Evolutionary conservation across 208 protist species (phyloP).

Genomic region (Trypanosoma caninum): DNA sequence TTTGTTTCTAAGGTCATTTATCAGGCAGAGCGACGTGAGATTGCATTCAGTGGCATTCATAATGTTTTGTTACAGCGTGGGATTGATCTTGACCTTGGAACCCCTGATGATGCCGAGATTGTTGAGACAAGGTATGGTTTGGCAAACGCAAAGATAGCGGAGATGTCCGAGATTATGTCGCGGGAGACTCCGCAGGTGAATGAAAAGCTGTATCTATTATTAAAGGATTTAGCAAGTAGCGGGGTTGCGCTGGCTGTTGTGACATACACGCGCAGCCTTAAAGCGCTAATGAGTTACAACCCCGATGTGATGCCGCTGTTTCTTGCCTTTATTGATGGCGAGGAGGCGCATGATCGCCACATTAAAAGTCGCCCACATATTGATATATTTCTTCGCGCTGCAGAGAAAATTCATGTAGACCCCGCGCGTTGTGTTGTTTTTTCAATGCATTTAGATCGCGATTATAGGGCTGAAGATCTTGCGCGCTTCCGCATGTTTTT

Average conservation of each 20-base stretch:
- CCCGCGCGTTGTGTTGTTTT: conserved; percentile 73
- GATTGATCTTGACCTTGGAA: conserved; percentile 77
- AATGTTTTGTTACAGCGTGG: conserved; percentile 68
- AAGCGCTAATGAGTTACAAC: conserved; percentile 50
- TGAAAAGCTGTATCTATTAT: conserved; percentile 41
- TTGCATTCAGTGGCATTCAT: conserved; percentile 85
- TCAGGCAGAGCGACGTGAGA: conserved; percentile 64
- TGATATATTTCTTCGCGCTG: conserved; percentile 70
- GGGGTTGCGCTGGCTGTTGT: conserved; percentile 74
- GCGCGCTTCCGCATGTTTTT: conserved; percentile 85
- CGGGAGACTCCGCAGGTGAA: conserved; percentile 52
- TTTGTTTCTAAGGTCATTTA: conserved; percentile 85
- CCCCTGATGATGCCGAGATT: conserved; percentile 85
- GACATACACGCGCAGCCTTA: conserved; percentile 76
- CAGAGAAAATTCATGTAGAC: conserved; percentile 85
- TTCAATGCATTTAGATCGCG: conserved; percentile 73
- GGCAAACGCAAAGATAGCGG: conserved; percentile 86
- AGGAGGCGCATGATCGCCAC: conserved; percentile 75
- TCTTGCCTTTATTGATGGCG: conserved; percentile 78
- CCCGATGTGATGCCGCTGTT: conserved; percentile 62
- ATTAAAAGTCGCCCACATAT: conserved; percentile 80
- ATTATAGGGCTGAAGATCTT: conserved; percentile 58
- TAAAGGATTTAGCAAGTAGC: conserved; percentile 51
- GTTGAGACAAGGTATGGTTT: conserved; percentile 88
- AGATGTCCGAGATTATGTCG: conserved; percentile 77